These are phyloP conservation scores for Tephrocybe sp. DNA, from an alignment of 768 basidiomycete species.

Conservation along the genomic window DNA sequence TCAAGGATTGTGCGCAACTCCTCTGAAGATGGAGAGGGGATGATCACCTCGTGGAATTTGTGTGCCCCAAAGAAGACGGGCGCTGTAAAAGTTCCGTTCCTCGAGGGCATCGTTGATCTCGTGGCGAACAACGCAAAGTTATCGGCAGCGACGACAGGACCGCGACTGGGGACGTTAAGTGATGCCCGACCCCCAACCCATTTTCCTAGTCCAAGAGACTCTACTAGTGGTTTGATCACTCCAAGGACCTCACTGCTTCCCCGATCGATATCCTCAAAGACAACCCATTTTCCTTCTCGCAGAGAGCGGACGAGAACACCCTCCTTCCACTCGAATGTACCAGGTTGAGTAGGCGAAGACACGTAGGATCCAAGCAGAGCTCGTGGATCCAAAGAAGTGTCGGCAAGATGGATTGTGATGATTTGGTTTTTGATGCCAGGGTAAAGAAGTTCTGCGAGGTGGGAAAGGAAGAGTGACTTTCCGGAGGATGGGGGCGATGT, in stretches of 20 bases:
- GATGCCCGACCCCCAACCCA: conserved; percentile 73
- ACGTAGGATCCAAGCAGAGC: conserved; percentile 91
- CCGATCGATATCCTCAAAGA: conserved; percentile 90
- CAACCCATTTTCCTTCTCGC: conserved; percentile 88
- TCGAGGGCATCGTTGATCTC: conserved; percentile 58
- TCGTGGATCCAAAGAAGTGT: conserved; percentile 93
- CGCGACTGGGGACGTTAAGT: conserved; percentile 74
- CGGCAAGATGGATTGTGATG: conserved; percentile 87
- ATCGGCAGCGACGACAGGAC: conserved; percentile 71
- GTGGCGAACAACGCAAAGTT: conserved; percentile 90
- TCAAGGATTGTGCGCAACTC: conserved; percentile 76
- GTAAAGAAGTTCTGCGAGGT: conserved; percentile 69
- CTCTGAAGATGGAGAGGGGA: conserved; percentile 57
- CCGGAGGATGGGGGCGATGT: conserved; percentile 88
- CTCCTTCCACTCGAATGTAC: conserved; percentile 95
- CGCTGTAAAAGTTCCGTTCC: conserved; percentile 46
- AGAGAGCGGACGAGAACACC: conserved; percentile 90
- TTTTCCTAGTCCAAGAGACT: conserved; percentile 67
- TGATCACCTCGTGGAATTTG: conserved; percentile 72
- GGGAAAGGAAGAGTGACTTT: conserved; percentile 76
- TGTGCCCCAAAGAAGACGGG: conserved; percentile 84
- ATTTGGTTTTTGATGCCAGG: conserved; percentile 66
- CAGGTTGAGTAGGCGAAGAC: conserved; percentile 80
- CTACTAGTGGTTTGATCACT: conserved; percentile 79
- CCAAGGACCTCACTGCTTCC: conserved; percentile 90